Evolutionary conservation across 2,329 filamentous ascomycete species (phyloP).

Genomic region (Microdochium bolleyi): DNA sequence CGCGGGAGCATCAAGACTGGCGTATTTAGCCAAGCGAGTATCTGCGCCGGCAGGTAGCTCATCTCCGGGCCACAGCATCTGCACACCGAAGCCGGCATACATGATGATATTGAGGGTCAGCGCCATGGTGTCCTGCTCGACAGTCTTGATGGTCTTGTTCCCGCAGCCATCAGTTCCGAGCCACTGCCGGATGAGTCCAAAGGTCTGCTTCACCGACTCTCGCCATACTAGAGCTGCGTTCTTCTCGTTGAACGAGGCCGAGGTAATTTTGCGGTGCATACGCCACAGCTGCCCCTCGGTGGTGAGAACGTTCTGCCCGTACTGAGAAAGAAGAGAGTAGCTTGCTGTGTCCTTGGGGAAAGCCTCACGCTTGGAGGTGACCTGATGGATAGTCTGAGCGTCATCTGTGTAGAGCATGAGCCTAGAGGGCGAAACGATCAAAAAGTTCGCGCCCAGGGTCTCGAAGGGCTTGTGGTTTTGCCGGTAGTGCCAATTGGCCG

Average conservation of each 20-base stretch:
- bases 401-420: slow-evolving; percentile 51
- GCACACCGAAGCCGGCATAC: slow-evolving; percentile 64
- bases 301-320: slow-evolving; percentile 64
- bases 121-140: slow-evolving; percentile 58
- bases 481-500: slow-evolving; percentile 54
- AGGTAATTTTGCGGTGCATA: slow-evolving; percentile 63
- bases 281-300: slow-evolving; percentile 65
- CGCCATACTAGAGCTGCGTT: slow-evolving; percentile 62
- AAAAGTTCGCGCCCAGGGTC: slow-evolving; percentile 53
- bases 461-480: slow-evolving; percentile 49
- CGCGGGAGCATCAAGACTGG: slow-evolving; percentile 11
- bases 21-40: slow-evolving; percentile 37
- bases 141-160: slow-evolving; percentile 43
- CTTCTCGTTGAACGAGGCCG: slow-evolving; percentile 67
- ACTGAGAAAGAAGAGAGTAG: slow-evolving; percentile 54
- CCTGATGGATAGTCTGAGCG: slow-evolving; percentile 57
- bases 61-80: slow-evolving; percentile 56
- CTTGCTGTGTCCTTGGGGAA: slow-evolving; percentile 61
- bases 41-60: slow-evolving; percentile 32
- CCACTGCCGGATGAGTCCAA: slow-evolving; percentile 54
- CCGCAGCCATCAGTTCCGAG: slow-evolving; percentile 29
- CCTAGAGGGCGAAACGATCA: slow-evolving; percentile 51
- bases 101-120: slow-evolving; percentile 48
- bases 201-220: slow-evolving; percentile 55
- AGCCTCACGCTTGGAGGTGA: slow-evolving; percentile 57